These are phyloP conservation scores for Myriosclerotinia scirpicola DNA, from an alignment of 2,329 filamentous ascomycete species.

Conservation along the genomic window DNA sequence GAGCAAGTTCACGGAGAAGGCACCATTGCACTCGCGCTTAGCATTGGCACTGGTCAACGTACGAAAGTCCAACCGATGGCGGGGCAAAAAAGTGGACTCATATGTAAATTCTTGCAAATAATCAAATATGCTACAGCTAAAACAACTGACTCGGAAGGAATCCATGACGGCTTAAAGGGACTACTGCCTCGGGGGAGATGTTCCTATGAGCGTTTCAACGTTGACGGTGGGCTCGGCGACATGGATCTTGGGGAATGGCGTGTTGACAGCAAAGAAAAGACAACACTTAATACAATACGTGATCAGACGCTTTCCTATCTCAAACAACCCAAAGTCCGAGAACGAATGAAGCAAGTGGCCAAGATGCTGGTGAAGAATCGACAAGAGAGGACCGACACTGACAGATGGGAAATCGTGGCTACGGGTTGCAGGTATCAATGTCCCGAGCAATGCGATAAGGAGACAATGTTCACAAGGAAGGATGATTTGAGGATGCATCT, in stretches of 20 bases:
- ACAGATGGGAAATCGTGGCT: neutral
- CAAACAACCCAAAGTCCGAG: neutral
- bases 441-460: neutral
- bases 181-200: neutral
- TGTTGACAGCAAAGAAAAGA: neutral
- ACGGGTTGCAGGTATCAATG: neutral
- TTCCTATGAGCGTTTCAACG: conserved; percentile 3
- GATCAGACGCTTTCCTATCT: neutral
- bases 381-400: conserved; percentile 1
- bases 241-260: conserved; percentile 13
- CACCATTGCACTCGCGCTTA: neutral
- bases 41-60: conserved; percentile 10
- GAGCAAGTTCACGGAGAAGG: conserved; percentile 2
- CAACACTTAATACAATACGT: neutral
- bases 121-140: neutral
- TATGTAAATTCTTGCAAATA: neutral
- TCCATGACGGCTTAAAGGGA: neutral
- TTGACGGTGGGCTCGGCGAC: neutral
- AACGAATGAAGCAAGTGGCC: neutral
- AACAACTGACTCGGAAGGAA: neutral
- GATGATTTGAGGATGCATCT: neutral
- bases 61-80: neutral
- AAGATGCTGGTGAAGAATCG: conserved; percentile 1
- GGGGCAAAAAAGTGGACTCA: neutral
- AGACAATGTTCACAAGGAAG: neutral